phyloP scores from a whole-genome alignment of 306 rosid genomes.

The Vicia faba region DNA sequence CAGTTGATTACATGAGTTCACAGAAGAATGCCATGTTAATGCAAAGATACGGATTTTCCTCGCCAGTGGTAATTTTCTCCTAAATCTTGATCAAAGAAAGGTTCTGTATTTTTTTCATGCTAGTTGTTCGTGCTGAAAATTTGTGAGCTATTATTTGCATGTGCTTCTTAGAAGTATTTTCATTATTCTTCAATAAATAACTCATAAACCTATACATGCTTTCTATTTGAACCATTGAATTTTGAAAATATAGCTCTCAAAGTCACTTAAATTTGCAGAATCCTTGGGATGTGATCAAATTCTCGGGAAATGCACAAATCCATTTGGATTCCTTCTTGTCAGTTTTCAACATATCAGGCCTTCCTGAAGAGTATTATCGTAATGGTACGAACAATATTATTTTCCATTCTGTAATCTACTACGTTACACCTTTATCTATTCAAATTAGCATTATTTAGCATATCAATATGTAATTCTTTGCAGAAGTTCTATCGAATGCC shows the following conservation, averaged over 20 bases:
- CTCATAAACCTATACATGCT: slow-evolving; percentile 19
- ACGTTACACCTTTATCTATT: slow-evolving; percentile 1
- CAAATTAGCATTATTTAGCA: slow-evolving; percentile 26
- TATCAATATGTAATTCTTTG: slow-evolving; percentile 28
- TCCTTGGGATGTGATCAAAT: slow-evolving; percentile 80
- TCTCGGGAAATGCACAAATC: slow-evolving; percentile 74
- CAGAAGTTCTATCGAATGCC: slow-evolving; percentile 58
- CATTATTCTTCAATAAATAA: slow-evolving; percentile 5
- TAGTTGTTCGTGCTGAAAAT: slow-evolving; percentile 29
- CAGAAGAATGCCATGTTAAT: slow-evolving; percentile 65
- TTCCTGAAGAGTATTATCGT: slow-evolving; percentile 80
- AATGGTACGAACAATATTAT: slow-evolving; percentile 56
- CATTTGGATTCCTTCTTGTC: slow-evolving; percentile 96
- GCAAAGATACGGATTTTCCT: slow-evolving; percentile 94
- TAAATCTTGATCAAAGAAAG: slow-evolving; percentile 15
- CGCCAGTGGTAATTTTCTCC: slow-evolving; percentile 66
- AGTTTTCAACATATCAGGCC: slow-evolving; percentile 85
- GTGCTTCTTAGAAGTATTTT: slow-evolving; percentile 12
- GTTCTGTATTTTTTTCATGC: neutral
- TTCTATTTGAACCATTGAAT: slow-evolving; percentile 14
- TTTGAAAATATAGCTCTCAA: slow-evolving; percentile 25
- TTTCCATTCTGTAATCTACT: slow-evolving; percentile 29
- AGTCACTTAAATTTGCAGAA: slow-evolving; percentile 60
- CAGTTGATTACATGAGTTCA: slow-evolving; percentile 69
- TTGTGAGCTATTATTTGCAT: neutral